Conservation (phyloP, 2,329 filamentous ascomycete genomes). For the Emydomyces testavorans region DNA sequence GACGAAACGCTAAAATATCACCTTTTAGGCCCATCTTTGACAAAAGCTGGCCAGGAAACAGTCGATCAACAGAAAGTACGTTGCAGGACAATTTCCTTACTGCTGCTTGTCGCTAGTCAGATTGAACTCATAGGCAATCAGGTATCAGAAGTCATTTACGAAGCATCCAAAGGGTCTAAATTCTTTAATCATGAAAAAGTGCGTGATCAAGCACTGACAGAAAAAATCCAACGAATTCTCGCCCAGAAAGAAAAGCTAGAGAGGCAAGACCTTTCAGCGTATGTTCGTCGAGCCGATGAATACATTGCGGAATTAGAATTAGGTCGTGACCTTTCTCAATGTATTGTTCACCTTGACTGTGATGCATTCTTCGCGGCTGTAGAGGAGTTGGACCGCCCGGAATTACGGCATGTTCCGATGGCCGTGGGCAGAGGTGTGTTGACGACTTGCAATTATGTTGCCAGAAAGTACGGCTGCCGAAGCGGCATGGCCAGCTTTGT, state of each 20-base stretch:
- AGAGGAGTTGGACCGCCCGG: constrained; percentile 71
- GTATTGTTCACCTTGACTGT: constrained; percentile 85
- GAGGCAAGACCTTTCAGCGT: constrained; percentile 58
- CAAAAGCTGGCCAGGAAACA: constrained; percentile 82
- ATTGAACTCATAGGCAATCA: constrained; percentile 22
- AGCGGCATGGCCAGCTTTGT: constrained; percentile 96
- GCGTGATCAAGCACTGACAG: constrained; percentile 68
- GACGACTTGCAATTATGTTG: constrained; percentile 74
- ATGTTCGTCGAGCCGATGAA: constrained; percentile 66
- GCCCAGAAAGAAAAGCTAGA: constrained; percentile 65
- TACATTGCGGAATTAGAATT: constrained; percentile 69
- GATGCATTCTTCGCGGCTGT: constrained; percentile 97
- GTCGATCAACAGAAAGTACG: constrained; percentile 80
- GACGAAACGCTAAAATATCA: constrained; percentile 74
- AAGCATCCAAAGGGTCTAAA: constrained; percentile 90
- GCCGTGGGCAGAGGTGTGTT: constrained; percentile 69
- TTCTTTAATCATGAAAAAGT: constrained; percentile 86
- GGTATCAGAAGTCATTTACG: constrained; percentile 94
- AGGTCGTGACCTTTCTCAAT: constrained; percentile 67
- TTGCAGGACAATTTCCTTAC: background rate
- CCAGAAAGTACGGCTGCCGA: constrained; percentile 77
- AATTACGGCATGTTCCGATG: constrained; percentile 77
- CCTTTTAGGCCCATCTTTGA: constrained; percentile 77
- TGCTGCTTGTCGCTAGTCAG: background rate
- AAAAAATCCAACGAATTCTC: constrained; percentile 73